A percentile compares a stretch with the other conserved stretches of the same genome.
These are phyloP conservation scores for Trametes punicea DNA, from an alignment of 768 basidiomycete species.

Conservation along the genomic window DNA sequence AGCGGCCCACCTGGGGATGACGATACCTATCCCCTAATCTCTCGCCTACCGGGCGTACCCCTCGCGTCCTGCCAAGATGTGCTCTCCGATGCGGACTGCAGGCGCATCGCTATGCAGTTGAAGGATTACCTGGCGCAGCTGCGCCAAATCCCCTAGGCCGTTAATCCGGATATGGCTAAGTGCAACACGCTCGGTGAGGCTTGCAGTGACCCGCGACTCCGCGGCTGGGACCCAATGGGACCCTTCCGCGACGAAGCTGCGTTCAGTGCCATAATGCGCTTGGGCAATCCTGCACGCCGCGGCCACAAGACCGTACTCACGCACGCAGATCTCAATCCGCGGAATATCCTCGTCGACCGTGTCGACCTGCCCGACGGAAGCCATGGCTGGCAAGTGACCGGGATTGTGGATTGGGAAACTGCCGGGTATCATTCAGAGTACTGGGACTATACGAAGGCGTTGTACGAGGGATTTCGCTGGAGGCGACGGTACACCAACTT, in stretches of 20 bases:
- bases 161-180: neutral
- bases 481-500: neutral
- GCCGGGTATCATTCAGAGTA: slow-evolving; percentile 27
- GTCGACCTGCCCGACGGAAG: neutral
- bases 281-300: neutral
- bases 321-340: slow-evolving; percentile 23
- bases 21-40: neutral
- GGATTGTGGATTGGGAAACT: slow-evolving; percentile 27
- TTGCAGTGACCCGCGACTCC: neutral
- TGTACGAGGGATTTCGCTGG: neutral
- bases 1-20: neutral
- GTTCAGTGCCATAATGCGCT: neutral
- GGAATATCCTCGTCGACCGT: slow-evolving; percentile 21
- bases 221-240: neutral
- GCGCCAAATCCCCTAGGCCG: neutral
- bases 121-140: neutral
- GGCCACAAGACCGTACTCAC: slow-evolving; percentile 17
- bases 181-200: neutral
- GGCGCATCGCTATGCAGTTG: neutral
- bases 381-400: slow-evolving; percentile 7
- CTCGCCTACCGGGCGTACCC: neutral
- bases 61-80: neutral
- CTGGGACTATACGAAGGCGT: slow-evolving; percentile 21
- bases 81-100: neutral
- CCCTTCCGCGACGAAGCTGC: neutral